Evolutionary conservation across 176 grass and related monocot species (phyloP).

Genomic region (Calamus simplicifolius): DNA sequence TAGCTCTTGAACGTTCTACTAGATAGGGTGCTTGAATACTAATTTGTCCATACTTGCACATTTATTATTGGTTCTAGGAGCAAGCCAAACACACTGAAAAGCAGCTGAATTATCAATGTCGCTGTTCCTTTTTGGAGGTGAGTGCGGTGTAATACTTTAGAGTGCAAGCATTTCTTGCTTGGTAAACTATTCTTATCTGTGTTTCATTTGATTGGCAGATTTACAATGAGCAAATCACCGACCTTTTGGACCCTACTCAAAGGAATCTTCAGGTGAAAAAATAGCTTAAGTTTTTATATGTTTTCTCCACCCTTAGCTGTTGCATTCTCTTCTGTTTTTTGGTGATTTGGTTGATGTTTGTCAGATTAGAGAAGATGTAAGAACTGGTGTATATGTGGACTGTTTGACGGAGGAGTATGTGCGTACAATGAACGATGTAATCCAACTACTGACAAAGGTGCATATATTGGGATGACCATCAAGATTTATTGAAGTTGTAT

Average conservation of each 20-base stretch:
- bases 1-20: conserved; percentile 6
- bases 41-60: conserved; percentile 10
- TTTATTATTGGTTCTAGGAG: conserved; percentile 49
- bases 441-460: conserved; percentile 79
- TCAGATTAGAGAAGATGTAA: conserved; percentile 97
- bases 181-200: neutral
- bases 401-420: conserved; percentile 81
- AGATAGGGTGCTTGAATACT: neutral
- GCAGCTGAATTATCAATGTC: conserved; percentile 71
- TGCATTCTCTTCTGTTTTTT: conserved; percentile 4
- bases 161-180: neutral
- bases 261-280: conserved; percentile 80
- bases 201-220: conserved; percentile 44
- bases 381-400: conserved; percentile 85
- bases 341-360: conserved; percentile 23
- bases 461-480: neutral
- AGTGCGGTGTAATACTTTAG: conserved; percentile 20
- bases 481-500: neutral
- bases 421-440: conserved; percentile 76
- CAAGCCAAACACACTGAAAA: conserved; percentile 69
- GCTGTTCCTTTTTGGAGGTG: conserved; percentile 95
- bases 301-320: neutral
- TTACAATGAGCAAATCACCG: conserved; percentile 98
- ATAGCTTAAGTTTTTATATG: conserved; percentile 5
- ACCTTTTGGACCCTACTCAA: conserved; percentile 71